Evolutionary conservation across 768 basidiomycete species (phyloP), one percentile per base, ranked within the genome.

Genomic region (Podaxis rugospora): DNA sequence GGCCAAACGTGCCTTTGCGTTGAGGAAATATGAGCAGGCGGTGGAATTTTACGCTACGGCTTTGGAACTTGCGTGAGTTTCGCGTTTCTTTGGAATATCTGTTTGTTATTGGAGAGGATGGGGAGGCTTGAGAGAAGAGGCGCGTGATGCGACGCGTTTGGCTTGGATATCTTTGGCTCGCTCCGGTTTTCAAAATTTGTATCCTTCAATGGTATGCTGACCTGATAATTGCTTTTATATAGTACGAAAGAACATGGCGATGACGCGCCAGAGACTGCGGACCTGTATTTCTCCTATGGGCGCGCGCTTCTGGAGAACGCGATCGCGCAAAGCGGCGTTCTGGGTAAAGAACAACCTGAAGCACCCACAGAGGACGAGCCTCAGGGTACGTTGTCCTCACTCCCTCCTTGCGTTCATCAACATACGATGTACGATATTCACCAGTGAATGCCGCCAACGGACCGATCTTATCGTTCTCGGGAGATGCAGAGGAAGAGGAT

Each of bases 291-390:
- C 61, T 80, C 84, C 3, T 99, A 98, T 69, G 97, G 97, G 13
- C 94, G 90, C 72, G 94, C 97, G 3, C 75, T 98, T 44, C 80
- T 97, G 58, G 94, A 95, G 76, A 93, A 96, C 68, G 96, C 95
- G 4, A 92, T 98, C 62, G 74, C 85, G 3, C 90, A 94, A 68
- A 89, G 77, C 60, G 84, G 88, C 0, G 96, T 98, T n/a, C 75
- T 99, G 59, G 95, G 93, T 1, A 93, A 93, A 69, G 92, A 93
- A 40, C 88, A 92, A 65, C 76, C 81, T 1, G 86, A 88, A 49
- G 80, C 83, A 5, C 78, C 74, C 0, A 66, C 70, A 5, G 83
- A 75, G 36, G 82, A 78, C 18, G 78, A 77, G 57, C 76, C 74
- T 47, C 69, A 69, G 67, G 69, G 71, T 74, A 61, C 60, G 67